Evolutionary conservation across 345 rosid genomes (phyloP), one percentile per base, ranked within the genome.

Genomic region (Salix suchowensis): DNA sequence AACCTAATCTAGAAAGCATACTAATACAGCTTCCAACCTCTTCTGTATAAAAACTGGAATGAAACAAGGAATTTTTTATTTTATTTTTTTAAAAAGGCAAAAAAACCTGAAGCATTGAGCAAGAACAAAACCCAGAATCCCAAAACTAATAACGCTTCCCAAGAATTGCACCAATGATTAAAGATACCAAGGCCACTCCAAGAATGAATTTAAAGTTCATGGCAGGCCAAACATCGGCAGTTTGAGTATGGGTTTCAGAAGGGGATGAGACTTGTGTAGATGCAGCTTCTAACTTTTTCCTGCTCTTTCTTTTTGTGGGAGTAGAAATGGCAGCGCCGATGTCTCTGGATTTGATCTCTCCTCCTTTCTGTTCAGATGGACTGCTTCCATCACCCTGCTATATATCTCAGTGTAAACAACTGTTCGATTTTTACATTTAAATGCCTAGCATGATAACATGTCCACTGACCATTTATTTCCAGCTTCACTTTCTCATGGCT

Each of bases 341-440:
- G 71, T 93, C 99, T 84, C 96, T 85, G 61, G 98, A 89, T 83
- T 88, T 96, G 23, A 91, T 81, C 80, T 86, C 91, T 37, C 76
- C 65, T 13, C 82, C 86, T 76, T 84, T 84, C 13, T 14, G 55
- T 13, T 70, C 85, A 1, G 60, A 68, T 1, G 72, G 18, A 37
- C 55, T 73, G 26, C 77, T 79, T 46, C 80, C 87, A 55, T 72
- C 70, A 68, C 75, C 82, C 91, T 82, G 88, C 80, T 84, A 32
- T 72, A 64, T 55, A 34, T 30, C 24, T 21, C 9, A 6, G 50
- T 10, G 39, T 37, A 44, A 67, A 23, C 10, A 58, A 18, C 21
- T 36, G 55, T 28, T 50, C 70, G 36, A 48, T n/a, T 71, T 54
- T 48, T 67, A 23, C 52, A 16, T 55, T 55, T 2, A n/a, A n/a